Conservation (phyloP, 306 rosid genomes). For the Sesbania bispinosa region DNA sequence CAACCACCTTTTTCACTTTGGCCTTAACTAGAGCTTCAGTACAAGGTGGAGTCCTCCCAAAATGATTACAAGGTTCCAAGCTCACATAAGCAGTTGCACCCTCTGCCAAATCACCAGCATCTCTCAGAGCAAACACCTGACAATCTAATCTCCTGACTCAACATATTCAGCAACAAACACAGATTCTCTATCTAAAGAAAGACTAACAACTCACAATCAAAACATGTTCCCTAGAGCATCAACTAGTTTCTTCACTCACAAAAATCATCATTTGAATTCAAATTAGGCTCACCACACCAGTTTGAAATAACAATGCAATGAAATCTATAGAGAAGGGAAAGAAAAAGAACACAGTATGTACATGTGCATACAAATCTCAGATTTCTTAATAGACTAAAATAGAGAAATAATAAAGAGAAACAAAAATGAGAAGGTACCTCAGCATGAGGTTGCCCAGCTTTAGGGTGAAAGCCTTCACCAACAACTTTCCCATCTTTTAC, state of each 20-base stretch:
- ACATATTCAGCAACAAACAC: constrained; percentile 15
- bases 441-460: constrained; percentile 87
- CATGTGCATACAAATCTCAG: background rate
- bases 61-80: constrained; percentile 93
- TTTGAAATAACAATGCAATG: background rate
- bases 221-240: background rate
- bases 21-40: constrained; percentile 80
- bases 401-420: background rate
- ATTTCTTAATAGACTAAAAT: too few species aligned
- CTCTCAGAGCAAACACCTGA: constrained; percentile 85
- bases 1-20: constrained; percentile 71
- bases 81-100: constrained; percentile 84
- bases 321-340: background rate
- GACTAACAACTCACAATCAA: background rate
- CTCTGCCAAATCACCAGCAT: constrained; percentile 85
- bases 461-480: constrained; percentile 92
- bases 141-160: constrained; percentile 24
- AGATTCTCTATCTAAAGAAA: background rate
- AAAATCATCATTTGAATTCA: constrained; percentile 15
- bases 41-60: constrained; percentile 93
- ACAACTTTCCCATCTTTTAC: constrained; percentile 70
- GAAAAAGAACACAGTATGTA: background rate
- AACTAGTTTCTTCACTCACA: background rate
- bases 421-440: constrained; percentile 43
- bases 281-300: background rate